A percentile compares a stretch with the other conserved stretches of the same genome.
These are phyloP conservation scores for Eucalyptus brandiana DNA, from an alignment of 345 rosid genomes.

Conservation along the genomic window DNA sequence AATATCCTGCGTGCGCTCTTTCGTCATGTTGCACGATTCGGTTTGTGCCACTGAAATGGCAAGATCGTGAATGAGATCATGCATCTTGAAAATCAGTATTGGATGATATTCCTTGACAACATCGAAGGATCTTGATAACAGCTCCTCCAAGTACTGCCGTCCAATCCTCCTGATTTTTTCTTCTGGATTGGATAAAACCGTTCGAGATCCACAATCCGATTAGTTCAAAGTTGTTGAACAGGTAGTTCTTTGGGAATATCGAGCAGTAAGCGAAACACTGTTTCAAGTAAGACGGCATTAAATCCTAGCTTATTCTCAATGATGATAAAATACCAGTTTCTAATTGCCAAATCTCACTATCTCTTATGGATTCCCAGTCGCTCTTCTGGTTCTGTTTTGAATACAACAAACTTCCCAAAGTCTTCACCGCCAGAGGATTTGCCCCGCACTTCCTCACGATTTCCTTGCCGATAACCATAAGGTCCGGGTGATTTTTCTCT, in stretches of 20 bases:
- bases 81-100: background rate
- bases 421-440: slow-evolving; percentile 11
- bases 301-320: slow-evolving; percentile 6
- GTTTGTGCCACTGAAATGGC: background rate
- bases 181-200: background rate
- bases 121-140: slow-evolving; percentile 8
- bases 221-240: background rate
- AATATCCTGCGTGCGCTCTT: too few species aligned
- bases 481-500: background rate
- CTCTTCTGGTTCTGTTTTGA: background rate
- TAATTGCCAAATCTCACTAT: slow-evolving; percentile 12
- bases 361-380: background rate
- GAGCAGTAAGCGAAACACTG: slow-evolving; percentile 21
- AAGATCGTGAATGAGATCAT: slow-evolving; percentile 15
- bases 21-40: too few species aligned
- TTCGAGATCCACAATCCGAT: background rate
- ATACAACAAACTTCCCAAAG: slow-evolving; percentile 1
- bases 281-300: slow-evolving; percentile 19
- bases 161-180: background rate
- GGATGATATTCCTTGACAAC: background rate
- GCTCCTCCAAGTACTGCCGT: background rate
- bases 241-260: slow-evolving; percentile 4
- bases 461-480: background rate
- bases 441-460: slow-evolving; percentile 14
- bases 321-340: background rate